phyloP scores from a whole-genome alignment of 129 eudicot species.

The Pulicaria dysenterica region DNA sequence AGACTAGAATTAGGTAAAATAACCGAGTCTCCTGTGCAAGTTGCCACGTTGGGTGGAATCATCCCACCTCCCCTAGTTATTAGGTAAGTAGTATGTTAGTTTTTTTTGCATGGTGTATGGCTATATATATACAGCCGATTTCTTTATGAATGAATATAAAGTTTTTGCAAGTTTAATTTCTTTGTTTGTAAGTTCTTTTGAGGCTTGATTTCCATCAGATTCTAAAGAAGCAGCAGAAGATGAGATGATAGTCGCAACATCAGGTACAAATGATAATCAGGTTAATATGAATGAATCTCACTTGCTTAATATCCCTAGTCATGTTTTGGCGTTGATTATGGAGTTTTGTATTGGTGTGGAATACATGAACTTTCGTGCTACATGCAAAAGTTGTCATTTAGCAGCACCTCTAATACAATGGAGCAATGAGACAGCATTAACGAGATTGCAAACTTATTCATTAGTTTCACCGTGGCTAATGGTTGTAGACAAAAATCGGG shows the following conservation, averaged over 20 bases:
- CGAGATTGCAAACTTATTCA: conserved; percentile 16
- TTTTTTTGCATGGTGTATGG: too few species aligned
- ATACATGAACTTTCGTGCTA: conserved; percentile 38
- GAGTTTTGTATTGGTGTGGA: conserved; percentile 26
- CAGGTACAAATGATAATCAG: not conserved
- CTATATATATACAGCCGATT: too few species aligned
- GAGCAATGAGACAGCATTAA: not conserved
- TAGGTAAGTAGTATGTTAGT: too few species aligned
- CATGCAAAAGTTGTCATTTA: conserved; percentile 15
- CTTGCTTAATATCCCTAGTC: conserved; percentile 1
- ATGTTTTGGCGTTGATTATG: conserved; percentile 27
- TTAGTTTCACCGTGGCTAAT: conserved; percentile 33
- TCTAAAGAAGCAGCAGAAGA: conserved; percentile 2
- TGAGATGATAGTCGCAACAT: not conserved
- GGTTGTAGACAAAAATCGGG: not conserved
- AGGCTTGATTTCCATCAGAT: too few species aligned
- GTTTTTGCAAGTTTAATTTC: too few species aligned
- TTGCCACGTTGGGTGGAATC: too few species aligned
- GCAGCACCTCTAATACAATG: conserved; percentile 27
- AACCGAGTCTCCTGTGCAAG: too few species aligned
- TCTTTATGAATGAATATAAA: too few species aligned
- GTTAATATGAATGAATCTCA: not conserved
- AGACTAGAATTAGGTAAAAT: too few species aligned
- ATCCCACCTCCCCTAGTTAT: too few species aligned
- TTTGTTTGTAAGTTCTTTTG: too few species aligned